Evolutionary conservation across 2,329 filamentous ascomycete genomes (phyloP).

Genomic region (Curvularia eragrostidis): DNA sequence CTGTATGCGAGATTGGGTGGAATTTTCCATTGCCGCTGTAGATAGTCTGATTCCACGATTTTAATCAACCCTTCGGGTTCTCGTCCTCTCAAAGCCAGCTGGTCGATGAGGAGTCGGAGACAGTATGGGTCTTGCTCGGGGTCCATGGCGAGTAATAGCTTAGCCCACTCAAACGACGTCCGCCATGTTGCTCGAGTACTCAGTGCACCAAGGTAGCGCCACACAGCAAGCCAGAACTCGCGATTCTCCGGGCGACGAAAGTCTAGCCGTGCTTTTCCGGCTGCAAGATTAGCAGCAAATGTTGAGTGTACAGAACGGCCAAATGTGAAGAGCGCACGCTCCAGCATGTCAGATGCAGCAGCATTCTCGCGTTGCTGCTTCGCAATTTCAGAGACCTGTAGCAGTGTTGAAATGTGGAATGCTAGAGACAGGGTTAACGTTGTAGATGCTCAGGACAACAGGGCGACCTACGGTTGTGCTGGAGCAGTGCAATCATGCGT

Average conservation of each 20-base stretch:
- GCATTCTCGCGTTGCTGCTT: slow-evolving; percentile 90
- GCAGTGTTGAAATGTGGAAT: slow-evolving; percentile 91
- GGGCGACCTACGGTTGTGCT: slow-evolving; percentile 62
- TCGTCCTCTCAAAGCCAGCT: slow-evolving; percentile 80
- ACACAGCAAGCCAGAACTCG: slow-evolving; percentile 89
- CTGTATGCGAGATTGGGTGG: slow-evolving; percentile 78
- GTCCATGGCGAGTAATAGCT: slow-evolving; percentile 78
- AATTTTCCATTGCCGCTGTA: slow-evolving; percentile 56
- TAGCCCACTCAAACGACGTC: slow-evolving; percentile 93
- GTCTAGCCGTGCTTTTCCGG: slow-evolving; percentile 80
- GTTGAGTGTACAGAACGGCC: slow-evolving; percentile 86
- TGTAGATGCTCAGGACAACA: neutral
- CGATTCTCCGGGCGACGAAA: slow-evolving; percentile 86
- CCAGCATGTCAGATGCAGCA: slow-evolving; percentile 83
- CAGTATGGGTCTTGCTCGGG: slow-evolving; percentile 80
- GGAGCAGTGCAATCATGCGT: slow-evolving; percentile 77
- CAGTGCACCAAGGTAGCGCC: slow-evolving; percentile 85
- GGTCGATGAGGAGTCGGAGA: slow-evolving; percentile 80
- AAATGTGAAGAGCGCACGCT: slow-evolving; percentile 90
- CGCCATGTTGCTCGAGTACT: slow-evolving; percentile 91
- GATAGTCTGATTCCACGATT: slow-evolving; percentile 64
- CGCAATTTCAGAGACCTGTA: slow-evolving; percentile 90
- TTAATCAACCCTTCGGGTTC: slow-evolving; percentile 79
- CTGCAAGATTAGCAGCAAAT: slow-evolving; percentile 76
- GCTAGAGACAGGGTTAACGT: slow-evolving; percentile 54